Percentiles rank a stretch among this genome's conserved stretches.
phyloP scores from a whole-genome alignment of 2,329 filamentous ascomycete species.

The Calonectria naviculata region DNA sequence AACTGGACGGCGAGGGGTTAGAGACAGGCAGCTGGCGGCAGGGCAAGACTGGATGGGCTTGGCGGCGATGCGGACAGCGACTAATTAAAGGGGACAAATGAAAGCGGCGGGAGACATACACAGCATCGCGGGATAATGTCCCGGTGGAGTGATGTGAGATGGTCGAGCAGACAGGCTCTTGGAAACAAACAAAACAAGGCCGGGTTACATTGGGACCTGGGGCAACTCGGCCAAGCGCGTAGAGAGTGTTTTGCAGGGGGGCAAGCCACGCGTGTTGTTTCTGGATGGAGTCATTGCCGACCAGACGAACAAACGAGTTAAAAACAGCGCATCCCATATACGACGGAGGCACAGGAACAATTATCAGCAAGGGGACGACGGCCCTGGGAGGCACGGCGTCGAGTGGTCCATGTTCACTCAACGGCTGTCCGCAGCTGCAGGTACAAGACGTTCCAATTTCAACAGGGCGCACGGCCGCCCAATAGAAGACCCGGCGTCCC shows the following conservation, averaged over 20 bases:
- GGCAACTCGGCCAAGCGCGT: background rate
- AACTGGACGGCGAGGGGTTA: background rate
- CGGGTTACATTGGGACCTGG: conserved; percentile 3
- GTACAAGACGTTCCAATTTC: conserved; percentile 38
- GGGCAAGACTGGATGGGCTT: background rate
- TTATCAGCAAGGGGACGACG: background rate
- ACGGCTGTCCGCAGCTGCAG: conserved; percentile 30
- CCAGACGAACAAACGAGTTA: background rate
- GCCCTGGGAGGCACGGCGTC: background rate
- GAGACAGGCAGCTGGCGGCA: background rate
- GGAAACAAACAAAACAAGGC: background rate
- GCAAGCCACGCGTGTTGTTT: background rate
- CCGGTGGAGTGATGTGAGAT: background rate
- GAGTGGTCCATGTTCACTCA: conserved; percentile 1
- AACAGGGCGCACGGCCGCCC: conserved; percentile 15
- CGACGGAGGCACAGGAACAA: background rate
- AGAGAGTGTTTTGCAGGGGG: background rate
- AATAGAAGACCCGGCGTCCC: conserved; percentile 37
- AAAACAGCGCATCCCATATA: background rate
- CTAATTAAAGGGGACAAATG: background rate
- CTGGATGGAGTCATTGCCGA: background rate
- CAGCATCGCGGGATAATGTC: background rate
- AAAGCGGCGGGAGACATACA: background rate
- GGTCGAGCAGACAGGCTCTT: background rate
- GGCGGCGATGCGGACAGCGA: background rate